These are phyloP conservation scores for Eremochloa ophiuroides DNA, from an alignment of 176 grass and related monocot species.

Conservation along the genomic window DNA sequence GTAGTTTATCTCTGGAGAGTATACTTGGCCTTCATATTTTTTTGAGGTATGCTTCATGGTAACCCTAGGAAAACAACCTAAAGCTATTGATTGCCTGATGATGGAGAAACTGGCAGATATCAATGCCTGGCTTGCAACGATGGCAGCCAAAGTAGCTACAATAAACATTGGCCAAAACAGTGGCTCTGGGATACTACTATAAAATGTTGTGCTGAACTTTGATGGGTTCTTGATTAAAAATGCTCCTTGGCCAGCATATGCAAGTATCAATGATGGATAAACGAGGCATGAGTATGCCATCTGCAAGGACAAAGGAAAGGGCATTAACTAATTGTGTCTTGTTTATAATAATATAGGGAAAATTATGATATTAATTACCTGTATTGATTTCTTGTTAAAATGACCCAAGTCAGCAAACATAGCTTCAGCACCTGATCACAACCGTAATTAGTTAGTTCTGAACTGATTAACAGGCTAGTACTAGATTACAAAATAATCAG, in stretches of 20 bases:
- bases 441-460: background rate
- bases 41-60: conserved; percentile 78
- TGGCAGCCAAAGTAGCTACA: conserved; percentile 57
- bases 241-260: too few relatives aligned
- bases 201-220: too few relatives aligned
- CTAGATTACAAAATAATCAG: background rate
- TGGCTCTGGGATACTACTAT: too few relatives aligned
- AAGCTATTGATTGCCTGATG: conserved; percentile 68
- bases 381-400: too few relatives aligned
- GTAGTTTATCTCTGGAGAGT: conserved; percentile 70
- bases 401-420: conserved; percentile 92
- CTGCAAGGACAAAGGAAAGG: too few relatives aligned
- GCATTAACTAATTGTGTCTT: too few relatives aligned
- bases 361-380: too few relatives aligned
- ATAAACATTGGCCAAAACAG: too few relatives aligned
- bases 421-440: conserved; percentile 71
- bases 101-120: conserved; percentile 88
- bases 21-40: conserved; percentile 73
- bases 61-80: conserved; percentile 80
- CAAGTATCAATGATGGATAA: too few relatives aligned
- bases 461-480: background rate
- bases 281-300: too few relatives aligned
- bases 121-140: conserved; percentile 77
- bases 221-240: too few relatives aligned
- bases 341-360: too few relatives aligned